phyloP scores from a whole-genome alignment of 257 asterid genomes.

The Ophiorrhiza pumila region DNA sequence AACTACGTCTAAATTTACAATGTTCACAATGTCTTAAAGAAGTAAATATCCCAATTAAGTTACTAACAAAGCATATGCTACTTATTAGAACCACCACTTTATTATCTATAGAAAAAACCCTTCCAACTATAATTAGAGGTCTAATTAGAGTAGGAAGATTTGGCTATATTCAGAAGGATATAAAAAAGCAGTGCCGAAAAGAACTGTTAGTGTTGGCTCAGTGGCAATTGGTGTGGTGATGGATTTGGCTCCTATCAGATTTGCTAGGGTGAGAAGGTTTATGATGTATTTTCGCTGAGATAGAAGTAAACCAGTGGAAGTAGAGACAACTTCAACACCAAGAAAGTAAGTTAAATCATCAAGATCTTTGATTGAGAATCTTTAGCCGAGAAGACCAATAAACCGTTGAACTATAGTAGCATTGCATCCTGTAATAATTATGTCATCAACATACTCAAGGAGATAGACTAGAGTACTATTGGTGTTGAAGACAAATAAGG shows the following conservation, averaged over 20 bases:
- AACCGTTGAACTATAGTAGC: background rate
- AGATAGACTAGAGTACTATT: background rate
- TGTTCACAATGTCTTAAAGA: too few species aligned
- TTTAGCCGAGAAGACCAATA: background rate
- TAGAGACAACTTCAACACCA: background rate
- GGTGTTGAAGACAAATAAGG: background rate
- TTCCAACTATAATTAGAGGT: too few species aligned
- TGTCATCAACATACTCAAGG: background rate
- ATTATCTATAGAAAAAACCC: too few species aligned
- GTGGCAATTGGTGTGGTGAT: background rate
- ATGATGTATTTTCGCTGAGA: background rate
- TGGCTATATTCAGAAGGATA: background rate
- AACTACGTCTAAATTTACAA: too few species aligned
- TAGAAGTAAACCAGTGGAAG: background rate
- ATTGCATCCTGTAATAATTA: too few species aligned
- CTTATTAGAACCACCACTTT: too few species aligned
- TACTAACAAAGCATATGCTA: too few species aligned
- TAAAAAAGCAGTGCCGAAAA: background rate
- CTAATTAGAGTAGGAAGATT: too few species aligned
- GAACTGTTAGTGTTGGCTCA: background rate
- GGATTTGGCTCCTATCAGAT: background rate
- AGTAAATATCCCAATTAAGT: too few species aligned
- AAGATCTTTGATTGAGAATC: background rate
- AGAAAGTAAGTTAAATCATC: background rate
- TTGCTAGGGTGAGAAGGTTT: background rate